Evolutionary conservation across 75 land plant genomes (phyloP).

Genomic region (Picea sitchensis): DNA sequence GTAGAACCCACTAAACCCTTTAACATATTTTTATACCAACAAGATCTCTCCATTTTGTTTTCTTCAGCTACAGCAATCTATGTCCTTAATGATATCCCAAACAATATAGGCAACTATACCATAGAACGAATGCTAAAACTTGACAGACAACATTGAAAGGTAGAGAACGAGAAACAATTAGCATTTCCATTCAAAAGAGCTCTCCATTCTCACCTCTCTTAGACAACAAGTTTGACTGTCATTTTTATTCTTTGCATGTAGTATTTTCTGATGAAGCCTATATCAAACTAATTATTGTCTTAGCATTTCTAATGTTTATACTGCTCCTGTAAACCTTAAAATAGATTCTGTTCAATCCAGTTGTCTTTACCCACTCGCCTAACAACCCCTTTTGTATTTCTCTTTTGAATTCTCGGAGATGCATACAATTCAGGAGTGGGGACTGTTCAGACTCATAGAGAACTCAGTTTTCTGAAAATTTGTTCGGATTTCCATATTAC

Average conservation of each 20-base stretch:
- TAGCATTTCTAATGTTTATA: background rate
- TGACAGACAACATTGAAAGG: background rate
- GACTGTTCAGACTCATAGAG: background rate
- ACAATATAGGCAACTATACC: background rate
- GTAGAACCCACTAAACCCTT: too few species aligned
- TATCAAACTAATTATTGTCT: background rate
- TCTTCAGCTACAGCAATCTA: background rate
- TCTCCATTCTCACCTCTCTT: too few species aligned
- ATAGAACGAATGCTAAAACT: background rate
- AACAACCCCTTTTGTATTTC: too few species aligned
- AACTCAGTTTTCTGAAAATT: background rate
- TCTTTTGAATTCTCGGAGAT: background rate
- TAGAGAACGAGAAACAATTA: too few species aligned
- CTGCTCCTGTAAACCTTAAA: background rate
- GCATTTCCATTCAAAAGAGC: too few species aligned
- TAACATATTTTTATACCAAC: too few species aligned
- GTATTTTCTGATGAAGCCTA: background rate
- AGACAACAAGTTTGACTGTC: too few species aligned
- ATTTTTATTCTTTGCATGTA: background rate
- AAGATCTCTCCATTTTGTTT: too few species aligned
- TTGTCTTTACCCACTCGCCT: background rate
- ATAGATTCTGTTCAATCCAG: background rate
- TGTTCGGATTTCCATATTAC: too few species aligned
- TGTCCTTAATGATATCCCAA: background rate
- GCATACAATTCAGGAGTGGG: background rate